Evolutionary conservation across 2,329 filamentous ascomycete genomes (phyloP).

Genomic region (Dichotomopilus funicola): DNA sequence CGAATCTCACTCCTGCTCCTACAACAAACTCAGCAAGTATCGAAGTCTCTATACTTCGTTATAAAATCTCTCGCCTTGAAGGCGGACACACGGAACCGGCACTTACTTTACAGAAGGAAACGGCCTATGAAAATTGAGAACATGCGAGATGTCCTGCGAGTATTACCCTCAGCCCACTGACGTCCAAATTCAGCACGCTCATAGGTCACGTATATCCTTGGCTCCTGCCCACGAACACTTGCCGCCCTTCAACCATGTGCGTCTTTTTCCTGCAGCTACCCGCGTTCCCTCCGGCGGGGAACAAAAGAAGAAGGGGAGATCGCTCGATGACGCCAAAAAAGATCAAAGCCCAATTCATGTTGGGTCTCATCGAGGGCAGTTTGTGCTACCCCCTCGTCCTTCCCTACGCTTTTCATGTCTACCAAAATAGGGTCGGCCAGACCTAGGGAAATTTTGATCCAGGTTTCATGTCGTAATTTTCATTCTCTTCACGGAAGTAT

Average conservation of each 20-base stretch:
- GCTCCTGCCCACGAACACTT: conserved; percentile 11
- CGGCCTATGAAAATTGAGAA: neutral
- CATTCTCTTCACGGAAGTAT: too few species aligned
- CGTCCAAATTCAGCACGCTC: neutral
- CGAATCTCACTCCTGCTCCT: too few species aligned
- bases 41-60: too few species aligned
- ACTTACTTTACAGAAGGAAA: too few species aligned
- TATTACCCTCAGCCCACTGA: conserved; percentile 11
- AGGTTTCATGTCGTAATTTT: too few species aligned
- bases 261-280: conserved; percentile 8
- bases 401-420: neutral
- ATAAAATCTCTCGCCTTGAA: too few species aligned
- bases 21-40: too few species aligned
- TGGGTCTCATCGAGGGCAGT: conserved; percentile 5
- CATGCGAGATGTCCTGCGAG: neutral
- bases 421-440: conserved; percentile 4
- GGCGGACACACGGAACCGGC: too few species aligned
- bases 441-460: too few species aligned
- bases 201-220: conserved; percentile 11
- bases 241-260: conserved; percentile 10
- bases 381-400: neutral
- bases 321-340: neutral
- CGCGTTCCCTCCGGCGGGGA: neutral
- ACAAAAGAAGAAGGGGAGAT: neutral
- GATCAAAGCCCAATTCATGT: conserved; percentile 4